Percentiles rank a stretch among this genome's conserved stretches.
Conservation (phyloP, 352 stramenopile species). For the Phytopythium sindhum region DNA sequence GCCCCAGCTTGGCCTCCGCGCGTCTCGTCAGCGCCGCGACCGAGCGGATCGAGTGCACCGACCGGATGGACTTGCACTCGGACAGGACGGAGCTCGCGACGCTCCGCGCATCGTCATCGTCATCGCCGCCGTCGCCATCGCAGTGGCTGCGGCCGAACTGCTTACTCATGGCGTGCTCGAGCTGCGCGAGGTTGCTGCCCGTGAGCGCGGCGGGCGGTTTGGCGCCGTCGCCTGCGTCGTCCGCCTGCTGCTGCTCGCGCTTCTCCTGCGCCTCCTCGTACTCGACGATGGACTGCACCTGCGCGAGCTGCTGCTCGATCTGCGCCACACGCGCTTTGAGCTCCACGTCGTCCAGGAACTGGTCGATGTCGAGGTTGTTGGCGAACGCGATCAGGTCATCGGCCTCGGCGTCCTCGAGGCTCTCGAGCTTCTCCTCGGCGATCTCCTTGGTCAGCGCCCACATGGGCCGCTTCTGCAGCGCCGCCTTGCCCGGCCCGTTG, state of each 20-base stretch:
- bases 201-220: conserved; percentile 32
- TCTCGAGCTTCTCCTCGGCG: conserved; percentile 72
- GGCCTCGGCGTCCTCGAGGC: conserved; percentile 75
- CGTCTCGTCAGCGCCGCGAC: conserved; percentile 70
- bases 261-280: conserved; percentile 79
- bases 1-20: conserved; percentile 64
- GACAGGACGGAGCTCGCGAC: conserved; percentile 76
- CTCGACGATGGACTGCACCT: conserved; percentile 84
- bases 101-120: conserved; percentile 64
- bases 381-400: conserved; percentile 93
- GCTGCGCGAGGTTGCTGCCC: conserved; percentile 48
- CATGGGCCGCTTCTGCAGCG: conserved; percentile 60
- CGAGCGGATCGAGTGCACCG: conserved; percentile 79
- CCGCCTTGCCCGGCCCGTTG: conserved; percentile 20
- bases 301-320: conserved; percentile 89
- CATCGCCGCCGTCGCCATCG: conserved; percentile 15
- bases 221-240: conserved; percentile 49
- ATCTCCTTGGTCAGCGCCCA: conserved; percentile 90
- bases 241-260: conserved; percentile 80
- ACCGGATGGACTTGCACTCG: conserved; percentile 85
- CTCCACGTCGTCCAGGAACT: conserved; percentile 93
- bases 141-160: conserved; percentile 14
- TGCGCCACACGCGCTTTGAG: conserved; percentile 77
- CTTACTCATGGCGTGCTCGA: conserved; percentile 26
- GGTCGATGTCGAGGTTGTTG: conserved; percentile 91